phyloP scores from a whole-genome alignment of 257 asterid species.

The Misopates orontium region DNA sequence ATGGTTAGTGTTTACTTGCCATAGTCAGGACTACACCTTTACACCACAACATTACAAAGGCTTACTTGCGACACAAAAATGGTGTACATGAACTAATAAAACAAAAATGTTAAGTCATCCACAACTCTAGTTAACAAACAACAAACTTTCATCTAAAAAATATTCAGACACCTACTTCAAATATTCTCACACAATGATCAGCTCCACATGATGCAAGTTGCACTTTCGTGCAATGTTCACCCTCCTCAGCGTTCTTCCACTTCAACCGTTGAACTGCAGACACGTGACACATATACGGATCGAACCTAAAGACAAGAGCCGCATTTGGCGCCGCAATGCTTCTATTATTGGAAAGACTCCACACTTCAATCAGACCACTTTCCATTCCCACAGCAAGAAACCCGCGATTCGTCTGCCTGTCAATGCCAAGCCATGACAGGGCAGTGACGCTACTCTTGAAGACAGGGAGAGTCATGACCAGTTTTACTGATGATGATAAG shows the following conservation, averaged over 20 bases:
- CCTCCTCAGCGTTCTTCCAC: constrained; percentile 56
- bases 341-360: constrained; percentile 69
- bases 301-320: constrained; percentile 50
- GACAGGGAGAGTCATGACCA: constrained; percentile 56
- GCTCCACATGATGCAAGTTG: constrained; percentile 93
- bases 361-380: constrained; percentile 72
- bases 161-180: constrained; percentile 34
- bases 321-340: constrained; percentile 43
- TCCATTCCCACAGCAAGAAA: constrained; percentile 92
- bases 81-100: constrained; percentile 11
- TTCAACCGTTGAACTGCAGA: constrained; percentile 69
- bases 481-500: constrained; percentile 58
- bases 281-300: constrained; percentile 74
- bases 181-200: constrained; percentile 88
- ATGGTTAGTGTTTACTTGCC: no score
- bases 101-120: not conserved
- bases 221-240: constrained; percentile 37
- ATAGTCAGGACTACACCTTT: no score
- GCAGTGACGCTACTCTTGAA: constrained; percentile 82
- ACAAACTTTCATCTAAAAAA: not conserved
- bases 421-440: constrained; percentile 72
- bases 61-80: no score
- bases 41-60: no score
- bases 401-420: constrained; percentile 50
- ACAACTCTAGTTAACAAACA: constrained; percentile 2